Percentiles rank a stretch among this genome's conserved stretches.
Conservation (phyloP, 2,329 filamentous ascomycete genomes). For the Exserohilum turcica region DNA sequence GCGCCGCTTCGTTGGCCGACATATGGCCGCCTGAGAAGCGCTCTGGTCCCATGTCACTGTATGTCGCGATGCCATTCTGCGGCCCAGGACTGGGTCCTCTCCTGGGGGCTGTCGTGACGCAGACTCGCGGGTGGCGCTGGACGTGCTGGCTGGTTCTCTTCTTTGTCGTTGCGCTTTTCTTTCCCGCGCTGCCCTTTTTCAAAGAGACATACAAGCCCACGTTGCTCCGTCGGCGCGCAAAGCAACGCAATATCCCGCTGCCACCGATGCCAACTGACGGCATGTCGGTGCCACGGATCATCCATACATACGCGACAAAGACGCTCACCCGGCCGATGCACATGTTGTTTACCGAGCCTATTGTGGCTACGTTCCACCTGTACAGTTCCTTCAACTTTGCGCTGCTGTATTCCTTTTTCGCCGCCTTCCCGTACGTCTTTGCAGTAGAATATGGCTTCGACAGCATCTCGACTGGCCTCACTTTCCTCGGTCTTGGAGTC, state of each 20-base stretch:
- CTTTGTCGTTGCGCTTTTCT: slow-evolving; percentile 42
- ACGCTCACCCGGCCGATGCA: slow-evolving; percentile 56
- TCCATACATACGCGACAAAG: slow-evolving; percentile 14
- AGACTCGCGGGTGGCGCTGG: slow-evolving; percentile 48
- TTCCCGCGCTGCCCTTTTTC: slow-evolving; percentile 47
- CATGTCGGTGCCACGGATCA: slow-evolving; percentile 2
- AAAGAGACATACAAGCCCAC: slow-evolving; percentile 60
- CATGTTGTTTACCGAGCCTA: slow-evolving; percentile 41
- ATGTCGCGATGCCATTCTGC: slow-evolving; percentile 45
- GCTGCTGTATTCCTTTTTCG: slow-evolving; percentile 34
- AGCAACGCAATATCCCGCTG: slow-evolving; percentile 12
- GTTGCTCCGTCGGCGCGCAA: slow-evolving; percentile 48
- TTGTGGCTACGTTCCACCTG: slow-evolving; percentile 21
- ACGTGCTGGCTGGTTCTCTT: slow-evolving; percentile 50
- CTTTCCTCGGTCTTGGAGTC: slow-evolving; percentile 9
- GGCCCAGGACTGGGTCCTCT: slow-evolving; percentile 46
- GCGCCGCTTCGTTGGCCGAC: slow-evolving; percentile 48
- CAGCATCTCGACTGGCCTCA: slow-evolving; percentile 8
- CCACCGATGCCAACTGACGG: slow-evolving; percentile 13
- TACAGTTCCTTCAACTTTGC: slow-evolving; percentile 34
- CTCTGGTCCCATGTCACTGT: slow-evolving; percentile 37
- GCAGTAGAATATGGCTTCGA: slow-evolving; percentile 18
- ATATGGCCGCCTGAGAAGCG: slow-evolving; percentile 38
- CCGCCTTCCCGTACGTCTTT: slow-evolving; percentile 31
- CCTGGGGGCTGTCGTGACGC: slow-evolving; percentile 48